Percentiles rank a stretch among this genome's conserved stretches.
These are phyloP conservation scores for Plasmodium berghei DNA, from an alignment of 169 alveolate genomes.

Conservation along the genomic window DNA sequence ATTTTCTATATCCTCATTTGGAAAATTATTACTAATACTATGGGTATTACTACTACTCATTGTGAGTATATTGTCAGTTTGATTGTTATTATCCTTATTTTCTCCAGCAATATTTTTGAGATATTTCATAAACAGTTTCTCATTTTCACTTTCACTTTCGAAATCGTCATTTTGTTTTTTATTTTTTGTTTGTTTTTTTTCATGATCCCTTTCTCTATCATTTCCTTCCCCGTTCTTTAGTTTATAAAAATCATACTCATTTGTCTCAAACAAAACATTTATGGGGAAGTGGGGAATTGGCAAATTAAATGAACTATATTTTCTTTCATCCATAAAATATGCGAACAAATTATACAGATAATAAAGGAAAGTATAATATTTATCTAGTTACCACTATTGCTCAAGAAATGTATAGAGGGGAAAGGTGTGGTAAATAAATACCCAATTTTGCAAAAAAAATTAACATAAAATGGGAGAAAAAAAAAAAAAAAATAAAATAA, in stretches of 20 bases:
- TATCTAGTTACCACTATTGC: too few relatives aligned
- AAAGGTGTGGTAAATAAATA: too few relatives aligned
- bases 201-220: too few relatives aligned
- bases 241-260: conserved; percentile 58
- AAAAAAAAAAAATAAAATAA: too few relatives aligned
- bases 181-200: neutral
- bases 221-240: conserved; percentile 12
- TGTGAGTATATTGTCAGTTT: neutral
- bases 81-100: neutral
- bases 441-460: too few relatives aligned
- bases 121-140: conserved; percentile 45
- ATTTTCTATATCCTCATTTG: too few relatives aligned
- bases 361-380: too few relatives aligned
- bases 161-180: neutral
- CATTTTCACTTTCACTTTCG: conserved; percentile 61
- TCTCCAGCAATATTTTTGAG: conserved; percentile 37
- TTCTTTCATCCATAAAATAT: conserved; percentile 59
- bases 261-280: conserved; percentile 23
- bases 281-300: conserved; percentile 63
- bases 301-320: conserved; percentile 16
- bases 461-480: too few relatives aligned
- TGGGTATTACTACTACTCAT: neutral
- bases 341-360: conserved; percentile 1
- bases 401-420: too few relatives aligned
- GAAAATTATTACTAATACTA: neutral